Evolutionary conservation across 495 filamentous ascomycete species (phyloP).

Genomic region (Echria macrotheca): DNA sequence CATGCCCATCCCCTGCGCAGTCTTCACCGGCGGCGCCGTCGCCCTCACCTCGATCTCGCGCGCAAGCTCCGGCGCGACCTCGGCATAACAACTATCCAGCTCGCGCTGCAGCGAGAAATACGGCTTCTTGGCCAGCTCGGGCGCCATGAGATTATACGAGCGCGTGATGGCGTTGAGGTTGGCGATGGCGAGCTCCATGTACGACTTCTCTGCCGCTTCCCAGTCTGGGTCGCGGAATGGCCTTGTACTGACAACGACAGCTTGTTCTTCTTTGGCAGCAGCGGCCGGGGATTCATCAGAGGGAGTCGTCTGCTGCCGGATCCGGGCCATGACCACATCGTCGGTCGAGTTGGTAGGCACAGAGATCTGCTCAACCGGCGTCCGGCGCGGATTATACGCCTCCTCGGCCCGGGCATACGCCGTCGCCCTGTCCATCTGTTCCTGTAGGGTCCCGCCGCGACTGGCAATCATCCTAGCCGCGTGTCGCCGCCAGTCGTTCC

Average conservation of each 20-base stretch:
- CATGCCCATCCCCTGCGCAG: slow-evolving; percentile 19
- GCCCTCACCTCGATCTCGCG: slow-evolving; percentile 67
- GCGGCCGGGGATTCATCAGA: slow-evolving; percentile 1
- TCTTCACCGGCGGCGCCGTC: slow-evolving; percentile 40
- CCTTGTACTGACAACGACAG: slow-evolving; percentile 24
- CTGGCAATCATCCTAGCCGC: slow-evolving; percentile 76
- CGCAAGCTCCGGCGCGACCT: slow-evolving; percentile 72
- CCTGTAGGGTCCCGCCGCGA: slow-evolving; percentile 68
- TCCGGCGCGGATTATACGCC: slow-evolving; percentile 43
- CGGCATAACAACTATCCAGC: slow-evolving; percentile 71
- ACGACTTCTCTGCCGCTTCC: slow-evolving; percentile 66
- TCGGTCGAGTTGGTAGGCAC: slow-evolving; percentile 44
- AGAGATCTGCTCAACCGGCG: slow-evolving; percentile 41
- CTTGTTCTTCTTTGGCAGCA: background rate
- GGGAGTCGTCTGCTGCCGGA: slow-evolving; percentile 28
- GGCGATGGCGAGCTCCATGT: slow-evolving; percentile 71
- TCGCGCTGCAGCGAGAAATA: slow-evolving; percentile 85
- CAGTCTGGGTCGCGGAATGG: slow-evolving; percentile 64
- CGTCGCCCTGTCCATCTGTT: slow-evolving; percentile 66
- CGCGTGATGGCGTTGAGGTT: slow-evolving; percentile 76
- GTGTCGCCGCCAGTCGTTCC: slow-evolving; percentile 83
- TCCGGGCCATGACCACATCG: slow-evolving; percentile 43
- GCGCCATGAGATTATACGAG: slow-evolving; percentile 93
- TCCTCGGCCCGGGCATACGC: slow-evolving; percentile 71
- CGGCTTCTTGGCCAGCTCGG: slow-evolving; percentile 85